Conservation (phyloP, 108 stramenopile genomes). For the Seminavis robusta region DNA sequence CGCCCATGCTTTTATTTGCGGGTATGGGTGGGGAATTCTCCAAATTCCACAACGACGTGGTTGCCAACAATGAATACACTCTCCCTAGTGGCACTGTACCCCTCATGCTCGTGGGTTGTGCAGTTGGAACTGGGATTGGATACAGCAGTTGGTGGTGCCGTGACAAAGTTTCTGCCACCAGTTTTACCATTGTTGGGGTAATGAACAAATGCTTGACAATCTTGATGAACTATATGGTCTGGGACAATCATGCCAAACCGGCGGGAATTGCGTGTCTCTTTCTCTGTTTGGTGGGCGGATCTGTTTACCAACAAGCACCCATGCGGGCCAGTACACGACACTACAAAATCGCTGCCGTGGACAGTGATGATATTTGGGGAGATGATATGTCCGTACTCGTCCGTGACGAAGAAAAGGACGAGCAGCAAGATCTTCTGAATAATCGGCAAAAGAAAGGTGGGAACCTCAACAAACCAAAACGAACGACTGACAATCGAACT, state of each 20-base stretch:
- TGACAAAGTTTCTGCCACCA: slow-evolving; percentile 71
- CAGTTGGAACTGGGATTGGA: slow-evolving; percentile 87
- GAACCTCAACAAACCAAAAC: no score
- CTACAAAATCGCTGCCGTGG: no score
- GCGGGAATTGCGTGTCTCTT: slow-evolving; percentile 68
- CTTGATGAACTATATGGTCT: slow-evolving; percentile 74
- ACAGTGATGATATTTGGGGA: no score
- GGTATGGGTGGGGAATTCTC: slow-evolving; percentile 59
- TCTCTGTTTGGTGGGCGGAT: slow-evolving; percentile 83
- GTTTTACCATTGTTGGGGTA: slow-evolving; percentile 84
- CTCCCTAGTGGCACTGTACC: slow-evolving; percentile 8
- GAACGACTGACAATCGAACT: no score
- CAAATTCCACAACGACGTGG: slow-evolving; percentile 34
- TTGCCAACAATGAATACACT: slow-evolving; percentile 8
- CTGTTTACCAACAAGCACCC: slow-evolving; percentile 84
- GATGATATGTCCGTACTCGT: no score
- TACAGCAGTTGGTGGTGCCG: slow-evolving; percentile 89
- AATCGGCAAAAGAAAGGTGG: no score
- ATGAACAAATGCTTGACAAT: slow-evolving; percentile 91
- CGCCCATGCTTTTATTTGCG: slow-evolving; percentile 80
- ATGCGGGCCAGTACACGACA: slow-evolving; percentile 44
- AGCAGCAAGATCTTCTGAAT: no score
- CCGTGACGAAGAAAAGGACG: no score
- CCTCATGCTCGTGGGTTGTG: slow-evolving; percentile 58
- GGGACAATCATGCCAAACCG: slow-evolving; percentile 90